Evolutionary conservation across 495 filamentous ascomycete genomes (phyloP).

Genomic region (Pseudoneurospora amorphoporcata): DNA sequence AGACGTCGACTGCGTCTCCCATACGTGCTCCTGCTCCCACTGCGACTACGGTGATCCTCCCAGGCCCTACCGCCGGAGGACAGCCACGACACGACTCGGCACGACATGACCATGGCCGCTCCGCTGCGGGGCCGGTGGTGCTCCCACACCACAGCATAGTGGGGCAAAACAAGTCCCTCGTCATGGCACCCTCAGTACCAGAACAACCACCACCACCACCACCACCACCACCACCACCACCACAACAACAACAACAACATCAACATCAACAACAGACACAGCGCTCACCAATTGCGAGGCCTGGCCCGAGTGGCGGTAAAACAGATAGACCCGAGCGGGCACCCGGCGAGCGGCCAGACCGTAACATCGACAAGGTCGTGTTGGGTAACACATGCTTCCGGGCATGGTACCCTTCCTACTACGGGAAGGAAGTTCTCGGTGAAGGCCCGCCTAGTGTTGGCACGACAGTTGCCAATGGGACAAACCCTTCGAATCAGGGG

Average conservation of each 20-base stretch:
- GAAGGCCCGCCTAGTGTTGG: conserved; percentile 11
- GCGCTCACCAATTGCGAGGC: conserved; percentile 11
- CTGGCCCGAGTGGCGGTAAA: neutral
- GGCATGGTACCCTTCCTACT: conserved; percentile 69
- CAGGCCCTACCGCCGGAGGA: neutral
- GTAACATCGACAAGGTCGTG: conserved; percentile 65
- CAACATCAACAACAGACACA: conserved; percentile 8
- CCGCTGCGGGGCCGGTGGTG: conserved; percentile 1
- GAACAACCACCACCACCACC: neutral
- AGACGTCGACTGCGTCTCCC: neutral
- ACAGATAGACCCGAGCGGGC: neutral
- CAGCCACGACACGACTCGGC: neutral
- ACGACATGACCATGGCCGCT: neutral
- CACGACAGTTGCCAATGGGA: conserved; percentile 13
- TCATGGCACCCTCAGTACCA: conserved; percentile 12
- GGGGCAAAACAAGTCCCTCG: conserved; percentile 15
- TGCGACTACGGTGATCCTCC: neutral
- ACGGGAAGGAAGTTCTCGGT: conserved; percentile 64
- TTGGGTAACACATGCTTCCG: conserved; percentile 64
- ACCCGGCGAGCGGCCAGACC: conserved; percentile 27
- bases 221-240: too few relatives aligned
- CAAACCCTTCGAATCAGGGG: conserved; percentile 4
- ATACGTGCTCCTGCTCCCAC: neutral
- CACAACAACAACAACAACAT: too few relatives aligned
- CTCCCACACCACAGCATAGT: conserved; percentile 15